Evolutionary conservation across 208 protist genomes (phyloP), one percentile per base, ranked within the genome.

Genomic region (Trypanosoma platydactyli): DNA sequence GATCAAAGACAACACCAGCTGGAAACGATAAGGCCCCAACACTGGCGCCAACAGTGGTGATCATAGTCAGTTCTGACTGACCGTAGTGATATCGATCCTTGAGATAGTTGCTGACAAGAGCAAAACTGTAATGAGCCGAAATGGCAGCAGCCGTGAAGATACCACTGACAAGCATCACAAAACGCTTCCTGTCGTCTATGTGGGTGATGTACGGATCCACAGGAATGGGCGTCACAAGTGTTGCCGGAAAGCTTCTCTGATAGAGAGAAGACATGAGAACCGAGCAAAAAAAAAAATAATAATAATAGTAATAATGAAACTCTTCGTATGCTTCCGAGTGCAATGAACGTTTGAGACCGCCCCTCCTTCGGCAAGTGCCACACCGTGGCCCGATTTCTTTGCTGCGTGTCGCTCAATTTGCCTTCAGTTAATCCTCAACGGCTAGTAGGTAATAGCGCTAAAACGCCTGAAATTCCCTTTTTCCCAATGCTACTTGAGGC

Each of bases 1-100:
- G 87, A 65, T 94, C 87, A 71, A 94, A 89, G 13, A 94, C 40
- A 5, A 87, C 82, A 30, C 87, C 87, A 30, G 73, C 54, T 48
- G 80, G 82, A 59, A 94, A 91, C 27, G 57, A 62, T 25, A 86
- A 72, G 64, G 80, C 83, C 42, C 71, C 76, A 45, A 72, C 51
- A 52, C 77, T 81, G 64, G 81, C 86, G 11, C 80, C 88, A 13
- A 88, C 82, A 3, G 88, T 91, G 50, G 75, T 86, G 75, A 91
- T 91, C n/a, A 77, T 89, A 16, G 82, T 91, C 66, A 94, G 77
- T 27, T 89, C 78, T 1, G 44, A 41, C 44, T 89, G 82, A 49
- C 71, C 64, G 52, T 88, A 88, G 22, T 66, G 42, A 69, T 89
- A 88, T 27, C 82, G 68, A 2, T 35, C 35, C 48, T 69, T 70